phyloP scores from a whole-genome alignment of 2,329 filamentous ascomycete genomes.

The Mycocentrospora acerina region DNA sequence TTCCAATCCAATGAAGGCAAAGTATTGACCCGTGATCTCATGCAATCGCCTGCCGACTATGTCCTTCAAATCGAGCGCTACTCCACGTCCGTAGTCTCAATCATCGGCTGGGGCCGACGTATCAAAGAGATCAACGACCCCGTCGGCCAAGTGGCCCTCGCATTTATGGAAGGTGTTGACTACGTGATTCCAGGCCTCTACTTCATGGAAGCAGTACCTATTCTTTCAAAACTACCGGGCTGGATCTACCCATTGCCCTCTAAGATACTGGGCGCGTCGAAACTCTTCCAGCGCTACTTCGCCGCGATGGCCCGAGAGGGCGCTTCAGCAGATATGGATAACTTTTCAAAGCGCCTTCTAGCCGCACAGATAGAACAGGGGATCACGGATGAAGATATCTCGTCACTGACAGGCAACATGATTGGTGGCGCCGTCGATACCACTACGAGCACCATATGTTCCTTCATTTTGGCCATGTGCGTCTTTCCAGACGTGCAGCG shows the following conservation, averaged over 20 bases:
- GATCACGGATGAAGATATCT: too few species aligned
- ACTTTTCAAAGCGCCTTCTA: constrained; percentile 47
- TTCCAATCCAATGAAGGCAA: constrained; percentile 63
- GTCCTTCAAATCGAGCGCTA: constrained; percentile 57
- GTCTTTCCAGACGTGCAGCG: constrained; percentile 34
- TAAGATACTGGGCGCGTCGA: too few species aligned
- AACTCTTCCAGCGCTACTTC: too few species aligned
- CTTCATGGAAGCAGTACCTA: too few species aligned
- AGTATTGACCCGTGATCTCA: constrained; percentile 52
- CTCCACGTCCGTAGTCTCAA: constrained; percentile 57
- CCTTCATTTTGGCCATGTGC: constrained; percentile 36
- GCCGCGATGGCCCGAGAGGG: too few species aligned
- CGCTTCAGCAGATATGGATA: too few species aligned
- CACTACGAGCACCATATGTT: constrained; percentile 38
- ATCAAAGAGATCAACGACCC: constrained; percentile 55
- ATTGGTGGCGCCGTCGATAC: constrained; percentile 40
- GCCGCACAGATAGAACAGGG: too few species aligned
- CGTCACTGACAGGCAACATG: constrained; percentile 35
- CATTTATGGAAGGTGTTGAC: constrained; percentile 60
- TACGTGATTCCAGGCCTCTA: too few species aligned
- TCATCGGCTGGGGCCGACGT: constrained; percentile 59
- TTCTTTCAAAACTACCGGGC: too few species aligned
- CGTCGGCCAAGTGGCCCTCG: constrained; percentile 62
- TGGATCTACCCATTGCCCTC: too few species aligned
- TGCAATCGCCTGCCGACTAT: constrained; percentile 49